Conservation (phyloP, 2,329 filamentous ascomycete species). For the Ophiostoma sp. region DNA sequence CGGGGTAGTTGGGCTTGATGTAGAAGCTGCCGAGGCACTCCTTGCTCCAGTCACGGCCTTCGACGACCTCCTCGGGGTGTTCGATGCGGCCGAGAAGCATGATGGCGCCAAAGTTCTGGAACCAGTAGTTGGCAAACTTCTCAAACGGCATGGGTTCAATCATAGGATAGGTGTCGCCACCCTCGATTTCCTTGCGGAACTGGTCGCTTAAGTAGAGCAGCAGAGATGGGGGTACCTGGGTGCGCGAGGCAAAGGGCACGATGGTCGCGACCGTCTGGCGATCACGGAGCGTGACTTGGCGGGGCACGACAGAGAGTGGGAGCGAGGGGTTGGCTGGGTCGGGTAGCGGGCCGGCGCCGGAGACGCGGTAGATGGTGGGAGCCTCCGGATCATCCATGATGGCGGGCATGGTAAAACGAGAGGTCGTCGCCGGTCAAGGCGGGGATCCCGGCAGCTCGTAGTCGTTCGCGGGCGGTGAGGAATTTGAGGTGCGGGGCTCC, state of each 20-base stretch:
- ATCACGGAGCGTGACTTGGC: conserved; percentile 76
- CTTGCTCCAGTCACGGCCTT: conserved; percentile 68
- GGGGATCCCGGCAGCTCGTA: neutral
- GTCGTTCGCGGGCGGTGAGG: conserved; percentile 7
- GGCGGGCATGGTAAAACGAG: conserved; percentile 56
- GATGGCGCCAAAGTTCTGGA: conserved; percentile 81
- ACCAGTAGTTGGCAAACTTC: conserved; percentile 79
- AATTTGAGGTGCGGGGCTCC: neutral
- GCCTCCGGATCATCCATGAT: conserved; percentile 71
- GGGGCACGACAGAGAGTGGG: conserved; percentile 62
- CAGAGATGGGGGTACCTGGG: conserved; percentile 69
- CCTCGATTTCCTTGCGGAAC: conserved; percentile 84
- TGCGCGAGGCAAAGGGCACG: conserved; percentile 71
- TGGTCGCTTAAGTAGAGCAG: conserved; percentile 74
- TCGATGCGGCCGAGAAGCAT: conserved; percentile 77
- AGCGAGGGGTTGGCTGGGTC: conserved; percentile 56
- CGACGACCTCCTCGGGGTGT: conserved; percentile 50
- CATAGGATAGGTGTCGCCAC: conserved; percentile 90
- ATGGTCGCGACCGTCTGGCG: conserved; percentile 78
- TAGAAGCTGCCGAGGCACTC: conserved; percentile 86
- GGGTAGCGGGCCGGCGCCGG: conserved; percentile 61
- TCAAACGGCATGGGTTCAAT: conserved; percentile 67
- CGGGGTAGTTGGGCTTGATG: conserved; percentile 90
- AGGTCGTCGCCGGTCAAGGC: conserved; percentile 11
- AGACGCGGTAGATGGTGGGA: conserved; percentile 64